Conservation (phyloP, 441 rosid genomes). For the Eruca vesicaria region DNA sequence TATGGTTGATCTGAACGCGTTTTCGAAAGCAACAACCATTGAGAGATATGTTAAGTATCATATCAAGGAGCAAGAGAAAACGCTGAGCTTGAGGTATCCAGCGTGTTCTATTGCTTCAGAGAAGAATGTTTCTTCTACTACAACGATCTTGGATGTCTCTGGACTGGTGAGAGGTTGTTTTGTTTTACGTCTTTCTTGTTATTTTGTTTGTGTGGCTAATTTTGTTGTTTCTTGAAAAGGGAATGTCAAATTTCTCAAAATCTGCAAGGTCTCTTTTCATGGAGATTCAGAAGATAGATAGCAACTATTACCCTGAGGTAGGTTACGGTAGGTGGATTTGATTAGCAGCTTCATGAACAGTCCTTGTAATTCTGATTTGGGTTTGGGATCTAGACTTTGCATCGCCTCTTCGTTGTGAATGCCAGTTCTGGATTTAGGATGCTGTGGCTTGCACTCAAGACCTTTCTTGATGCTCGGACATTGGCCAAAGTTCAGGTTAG, state of each 20-base stretch:
- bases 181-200: not conserved
- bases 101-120: conserved; percentile 87
- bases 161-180: conserved; percentile 54
- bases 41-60: conserved; percentile 86
- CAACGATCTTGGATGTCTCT: conserved; percentile 83
- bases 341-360: not conserved
- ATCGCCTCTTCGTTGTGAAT: conserved; percentile 80
- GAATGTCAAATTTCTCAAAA: conserved; percentile 78
- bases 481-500: conserved; percentile 78
- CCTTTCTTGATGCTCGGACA: conserved; percentile 82
- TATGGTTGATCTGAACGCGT: conserved; percentile 72
- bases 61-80: conserved; percentile 85
- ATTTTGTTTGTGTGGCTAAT: not conserved
- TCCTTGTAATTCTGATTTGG: conserved; percentile 21
- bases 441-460: conserved; percentile 96
- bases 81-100: conserved; percentile 71
- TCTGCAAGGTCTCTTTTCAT: conserved; percentile 74
- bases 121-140: conserved; percentile 65
- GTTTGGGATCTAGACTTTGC: conserved; percentile 63
- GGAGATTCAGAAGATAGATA: conserved; percentile 75
- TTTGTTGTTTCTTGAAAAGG: conserved; percentile 29
- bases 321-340: conserved; percentile 40
- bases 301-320: conserved; percentile 95
- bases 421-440: conserved; percentile 90
- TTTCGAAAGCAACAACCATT: conserved; percentile 65